These are phyloP conservation scores for Zarea fungicola DNA, from an alignment of 2,329 filamentous ascomycete genomes.

Conservation along the genomic window DNA sequence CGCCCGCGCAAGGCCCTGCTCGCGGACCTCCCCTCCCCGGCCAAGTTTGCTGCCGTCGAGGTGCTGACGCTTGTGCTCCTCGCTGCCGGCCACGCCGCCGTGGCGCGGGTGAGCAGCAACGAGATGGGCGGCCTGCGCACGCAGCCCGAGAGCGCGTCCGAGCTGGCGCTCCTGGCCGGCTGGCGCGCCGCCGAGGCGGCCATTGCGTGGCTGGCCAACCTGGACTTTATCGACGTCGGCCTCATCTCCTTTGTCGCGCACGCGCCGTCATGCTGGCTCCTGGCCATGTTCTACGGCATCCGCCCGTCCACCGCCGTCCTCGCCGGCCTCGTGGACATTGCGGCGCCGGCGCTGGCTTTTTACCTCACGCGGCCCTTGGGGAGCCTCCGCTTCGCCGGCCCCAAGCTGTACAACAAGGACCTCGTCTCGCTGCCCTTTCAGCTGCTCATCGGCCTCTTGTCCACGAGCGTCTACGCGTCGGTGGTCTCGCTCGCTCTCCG, in stretches of 20 bases:
- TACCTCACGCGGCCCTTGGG: conserved; percentile 65
- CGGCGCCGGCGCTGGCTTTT: conserved; percentile 69
- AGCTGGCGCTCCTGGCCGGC: conserved; percentile 49
- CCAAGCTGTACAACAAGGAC: conserved; percentile 53
- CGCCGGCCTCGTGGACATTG: conserved; percentile 61
- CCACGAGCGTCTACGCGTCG: conserved; percentile 70
- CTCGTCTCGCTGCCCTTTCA: conserved; percentile 62
- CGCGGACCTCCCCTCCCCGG: conserved; percentile 1
- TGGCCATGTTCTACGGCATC: conserved; percentile 72
- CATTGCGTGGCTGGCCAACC: conserved; percentile 67
- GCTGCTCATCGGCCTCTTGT: conserved; percentile 60
- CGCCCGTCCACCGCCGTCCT: conserved; percentile 54
- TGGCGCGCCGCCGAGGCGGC: conserved; percentile 61
- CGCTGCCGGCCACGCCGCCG: conserved; percentile 60
- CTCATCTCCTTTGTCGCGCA: conserved; percentile 65
- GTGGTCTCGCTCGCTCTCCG: conserved; percentile 63
- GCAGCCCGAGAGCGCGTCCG: conserved; percentile 54
- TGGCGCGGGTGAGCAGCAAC: conserved; percentile 61
- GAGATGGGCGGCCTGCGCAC: conserved; percentile 61
- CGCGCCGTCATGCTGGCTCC: conserved; percentile 69
- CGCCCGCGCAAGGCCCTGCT: neutral
- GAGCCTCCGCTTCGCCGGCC: conserved; percentile 50
- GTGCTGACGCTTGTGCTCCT: conserved; percentile 57
- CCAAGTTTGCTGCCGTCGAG: conserved; percentile 50
- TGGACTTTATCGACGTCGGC: conserved; percentile 67